A percentile compares a stretch with the other conserved stretches of the same genome.
These are phyloP conservation scores for Deuterostichococcus epilithicus DNA, from an alignment of 139 green algal species.

Conservation along the genomic window DNA sequence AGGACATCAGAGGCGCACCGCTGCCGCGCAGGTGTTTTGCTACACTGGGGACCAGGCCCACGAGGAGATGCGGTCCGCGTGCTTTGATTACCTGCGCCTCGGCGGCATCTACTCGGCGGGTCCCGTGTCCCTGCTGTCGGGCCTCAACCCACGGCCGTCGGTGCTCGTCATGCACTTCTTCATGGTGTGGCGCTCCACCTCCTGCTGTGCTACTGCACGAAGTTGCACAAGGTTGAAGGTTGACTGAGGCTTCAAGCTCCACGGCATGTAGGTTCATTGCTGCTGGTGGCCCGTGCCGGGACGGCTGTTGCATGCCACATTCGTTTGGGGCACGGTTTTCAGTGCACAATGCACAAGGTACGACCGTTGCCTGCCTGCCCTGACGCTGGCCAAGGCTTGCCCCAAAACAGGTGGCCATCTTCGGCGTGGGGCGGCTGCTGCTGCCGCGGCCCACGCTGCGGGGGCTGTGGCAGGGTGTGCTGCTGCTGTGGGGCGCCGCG, in stretches of 20 bases:
- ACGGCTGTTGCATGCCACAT: no score
- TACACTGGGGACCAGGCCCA: constrained; percentile 66
- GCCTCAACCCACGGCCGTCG: constrained; percentile 82
- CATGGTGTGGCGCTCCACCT: no score
- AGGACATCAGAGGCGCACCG: neutral
- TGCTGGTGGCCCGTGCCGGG: no score
- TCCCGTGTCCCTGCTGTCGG: constrained; percentile 85
- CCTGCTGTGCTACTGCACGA: no score
- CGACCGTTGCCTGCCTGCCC: neutral
- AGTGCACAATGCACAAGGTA: no score
- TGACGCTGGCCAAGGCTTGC: constrained; percentile 7
- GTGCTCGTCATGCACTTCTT: constrained; percentile 97
- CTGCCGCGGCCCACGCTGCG: constrained; percentile 72
- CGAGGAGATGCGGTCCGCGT: constrained; percentile 94
- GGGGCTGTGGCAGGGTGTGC: constrained; percentile 49
- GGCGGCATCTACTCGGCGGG: constrained; percentile 73
- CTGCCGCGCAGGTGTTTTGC: constrained; percentile 71
- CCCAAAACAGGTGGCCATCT: constrained; percentile 78
- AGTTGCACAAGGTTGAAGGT: no score
- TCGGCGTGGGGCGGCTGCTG: constrained; percentile 82
- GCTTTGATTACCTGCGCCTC: constrained; percentile 95
- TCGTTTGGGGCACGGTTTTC: no score
- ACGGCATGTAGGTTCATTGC: constrained; percentile 1
- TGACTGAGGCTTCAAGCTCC: no score
- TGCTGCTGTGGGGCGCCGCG: constrained; percentile 50